Evolutionary conservation across 345 rosid genomes (phyloP).

Genomic region (Salix caprea): DNA sequence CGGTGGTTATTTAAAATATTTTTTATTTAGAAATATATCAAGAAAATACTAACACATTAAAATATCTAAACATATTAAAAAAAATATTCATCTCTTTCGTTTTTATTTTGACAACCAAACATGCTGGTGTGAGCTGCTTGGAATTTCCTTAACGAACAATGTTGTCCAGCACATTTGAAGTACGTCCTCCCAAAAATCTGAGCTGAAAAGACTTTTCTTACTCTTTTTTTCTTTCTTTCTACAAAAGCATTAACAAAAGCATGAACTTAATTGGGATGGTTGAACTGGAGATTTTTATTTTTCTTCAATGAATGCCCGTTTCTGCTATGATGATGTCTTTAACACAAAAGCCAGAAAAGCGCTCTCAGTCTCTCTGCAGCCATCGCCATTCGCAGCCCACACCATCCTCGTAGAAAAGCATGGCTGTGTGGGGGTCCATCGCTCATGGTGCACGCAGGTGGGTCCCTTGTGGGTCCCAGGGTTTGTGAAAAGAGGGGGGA

Average conservation of each 20-base stretch:
- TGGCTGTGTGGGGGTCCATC: constrained; percentile 5
- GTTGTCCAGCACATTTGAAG: no score
- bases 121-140: no score
- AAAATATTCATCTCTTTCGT: no score
- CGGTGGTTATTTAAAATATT: no score
- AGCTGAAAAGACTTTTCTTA: background rate
- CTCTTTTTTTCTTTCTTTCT: no score
- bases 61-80: no score
- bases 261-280: background rate
- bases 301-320: background rate
- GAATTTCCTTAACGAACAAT: no score
- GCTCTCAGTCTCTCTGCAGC: background rate
- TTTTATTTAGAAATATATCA: no score
- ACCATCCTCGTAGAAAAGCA: background rate
- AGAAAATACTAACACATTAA: no score
- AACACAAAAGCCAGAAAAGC: background rate
- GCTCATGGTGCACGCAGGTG: background rate
- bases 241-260: background rate
- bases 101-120: no score
- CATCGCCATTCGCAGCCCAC: background rate
- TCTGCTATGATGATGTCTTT: background rate
- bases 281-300: background rate
- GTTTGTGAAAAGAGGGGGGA: background rate
- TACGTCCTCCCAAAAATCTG: background rate
- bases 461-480: constrained; percentile 22